phyloP scores from a whole-genome alignment of 2,329 filamentous ascomycete genomes.

The Epichloe sibirici region DNA sequence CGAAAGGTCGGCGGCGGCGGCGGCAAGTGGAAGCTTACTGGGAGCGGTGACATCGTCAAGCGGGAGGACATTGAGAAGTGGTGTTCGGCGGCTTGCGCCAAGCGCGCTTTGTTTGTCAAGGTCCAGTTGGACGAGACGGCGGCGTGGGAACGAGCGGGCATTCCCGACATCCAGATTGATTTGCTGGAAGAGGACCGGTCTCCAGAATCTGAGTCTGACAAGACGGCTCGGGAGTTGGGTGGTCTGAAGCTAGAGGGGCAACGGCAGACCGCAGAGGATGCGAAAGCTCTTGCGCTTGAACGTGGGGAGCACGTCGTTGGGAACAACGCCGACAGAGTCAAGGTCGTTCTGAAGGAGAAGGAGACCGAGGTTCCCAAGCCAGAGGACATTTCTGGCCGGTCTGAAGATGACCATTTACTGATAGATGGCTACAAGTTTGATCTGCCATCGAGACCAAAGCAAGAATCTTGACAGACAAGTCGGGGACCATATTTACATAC shows the following conservation, averaged over 20 bases:
- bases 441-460: conserved; percentile 9
- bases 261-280: conserved; percentile 26
- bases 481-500: background rate
- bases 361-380: conserved; percentile 15
- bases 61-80: conserved; percentile 68
- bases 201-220: conserved; percentile 29
- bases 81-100: conserved; percentile 72
- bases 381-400: conserved; percentile 14
- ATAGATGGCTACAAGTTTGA: conserved; percentile 40
- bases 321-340: conserved; percentile 22
- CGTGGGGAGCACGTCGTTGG: conserved; percentile 23
- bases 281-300: conserved; percentile 37
- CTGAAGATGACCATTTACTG: conserved; percentile 30
- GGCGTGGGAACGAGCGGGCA: conserved; percentile 65
- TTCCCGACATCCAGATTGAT: conserved; percentile 43
- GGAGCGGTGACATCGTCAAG: conserved; percentile 47
- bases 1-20: conserved; percentile 36
- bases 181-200: conserved; percentile 54
- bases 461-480: background rate
- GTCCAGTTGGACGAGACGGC: conserved; percentile 79
- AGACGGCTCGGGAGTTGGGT: conserved; percentile 25
- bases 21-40: conserved; percentile 57
- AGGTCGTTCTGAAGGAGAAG: conserved; percentile 41
- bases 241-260: conserved; percentile 33
- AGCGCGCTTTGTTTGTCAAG: conserved; percentile 71